Base-by-base conservation (phyloP, 2,329 filamentous ascomycete species). In the Blastomyces gilchristii region DNA sequence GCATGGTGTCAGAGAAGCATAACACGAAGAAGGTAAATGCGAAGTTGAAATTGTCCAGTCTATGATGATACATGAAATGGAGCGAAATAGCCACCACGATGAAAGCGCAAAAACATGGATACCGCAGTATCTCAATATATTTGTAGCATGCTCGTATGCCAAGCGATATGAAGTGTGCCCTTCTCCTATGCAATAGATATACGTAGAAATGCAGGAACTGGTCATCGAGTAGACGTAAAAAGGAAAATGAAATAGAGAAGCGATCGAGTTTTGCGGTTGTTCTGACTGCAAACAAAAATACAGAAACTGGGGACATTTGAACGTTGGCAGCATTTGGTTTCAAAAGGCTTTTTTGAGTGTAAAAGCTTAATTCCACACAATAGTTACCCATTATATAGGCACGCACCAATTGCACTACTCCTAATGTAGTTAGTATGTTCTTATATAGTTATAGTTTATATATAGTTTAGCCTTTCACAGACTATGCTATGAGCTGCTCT, bases 11-110 rank as follows among this genome's bases (percentile, higher is more conserved):
- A n/a, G 41, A 62, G 34, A 62, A 47, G 68, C 78, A 65, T 77
- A 85, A 83, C 65, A 85, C 73, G 22, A 85, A 76, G 69, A 86
- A 86, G 2, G 83, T 83, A 80, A 82, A 85, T 0, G 84, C 84
- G 3, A 83, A 74, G 56, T 76, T 77, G 72, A 79, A 83, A 58
- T 79, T 72, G 65, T 82, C 81, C 54, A 76, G 74, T 25, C 76
- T 76, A 28, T 86, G 76, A 66, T 84, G 80, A 66, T 76, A 80
- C 65, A 82, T 78, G 72, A 86, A 86, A 66, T 80, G 82, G 63
- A 75, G 74, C 71, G 85, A 79, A 60, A 86, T 82, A 39, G 74
- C 76, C 4, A 34, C 43, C 57, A 59, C 57, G 34, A 59, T 47
- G 57, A 39, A n/a, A n/a, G 39, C 57, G 16, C 31, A 22, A 56